These are phyloP conservation scores for Psidium guajava DNA, from an alignment of 345 rosid species.

Conservation along the genomic window DNA sequence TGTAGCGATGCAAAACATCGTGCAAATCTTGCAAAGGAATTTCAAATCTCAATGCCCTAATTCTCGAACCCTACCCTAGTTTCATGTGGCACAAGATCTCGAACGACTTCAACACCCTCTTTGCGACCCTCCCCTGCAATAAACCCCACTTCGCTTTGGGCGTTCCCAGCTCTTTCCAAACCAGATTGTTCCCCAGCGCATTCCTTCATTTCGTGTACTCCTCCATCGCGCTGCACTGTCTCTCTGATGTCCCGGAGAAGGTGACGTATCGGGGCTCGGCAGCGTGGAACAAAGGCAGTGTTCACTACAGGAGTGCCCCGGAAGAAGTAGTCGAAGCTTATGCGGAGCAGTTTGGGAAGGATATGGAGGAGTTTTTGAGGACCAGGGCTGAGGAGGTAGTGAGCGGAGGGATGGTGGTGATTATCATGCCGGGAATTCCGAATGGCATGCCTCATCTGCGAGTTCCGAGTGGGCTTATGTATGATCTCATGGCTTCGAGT, in stretches of 20 bases:
- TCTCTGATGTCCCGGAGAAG: neutral
- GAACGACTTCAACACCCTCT: conserved; percentile 5
- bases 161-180: conserved; percentile 5
- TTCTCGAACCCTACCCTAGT: neutral
- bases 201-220: conserved; percentile 3
- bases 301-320: conserved; percentile 7
- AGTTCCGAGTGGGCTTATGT: conserved; percentile 9
- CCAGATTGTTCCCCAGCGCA: neutral
- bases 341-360: conserved; percentile 9
- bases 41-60: neutral
- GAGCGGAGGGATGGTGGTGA: conserved; percentile 10
- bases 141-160: neutral
- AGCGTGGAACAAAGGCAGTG: conserved; percentile 14
- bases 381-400: conserved; percentile 13
- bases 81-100: neutral
- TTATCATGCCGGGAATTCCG: conserved; percentile 12
- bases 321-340: conserved; percentile 9
- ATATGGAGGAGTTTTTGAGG: conserved; percentile 2
- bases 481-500: conserved; percentile 9
- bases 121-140: neutral
- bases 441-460: conserved; percentile 8
- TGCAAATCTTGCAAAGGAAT: conserved; percentile 6
- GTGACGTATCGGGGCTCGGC: neutral
- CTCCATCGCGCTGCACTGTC: conserved; percentile 5
- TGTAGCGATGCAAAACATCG: conserved; percentile 7